phyloP scores from a whole-genome alignment of 225 moss, liverwort and hornwort species.

The Rhytidiadelphus loreus region DNA sequence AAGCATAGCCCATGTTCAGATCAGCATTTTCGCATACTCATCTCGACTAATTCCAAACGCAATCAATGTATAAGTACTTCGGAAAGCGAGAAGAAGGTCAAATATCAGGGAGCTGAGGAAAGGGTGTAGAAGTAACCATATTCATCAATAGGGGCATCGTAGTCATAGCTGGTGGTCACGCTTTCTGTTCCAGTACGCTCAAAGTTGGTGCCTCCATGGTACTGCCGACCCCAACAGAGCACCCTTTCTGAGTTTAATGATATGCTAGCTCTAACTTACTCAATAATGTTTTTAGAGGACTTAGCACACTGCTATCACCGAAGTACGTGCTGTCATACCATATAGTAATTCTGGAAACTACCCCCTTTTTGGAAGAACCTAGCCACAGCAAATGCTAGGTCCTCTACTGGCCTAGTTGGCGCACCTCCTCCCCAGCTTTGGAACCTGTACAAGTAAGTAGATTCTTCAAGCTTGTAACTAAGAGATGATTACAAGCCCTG shows the following conservation, averaged over 20 bases:
- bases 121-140: conserved; percentile 33
- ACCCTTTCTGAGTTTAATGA: not conserved
- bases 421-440: conserved; percentile 59
- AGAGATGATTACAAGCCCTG: not conserved
- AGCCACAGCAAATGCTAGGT: conserved; percentile 75
- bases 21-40: not conserved
- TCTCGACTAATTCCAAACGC: not conserved
- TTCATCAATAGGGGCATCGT: conserved; percentile 86
- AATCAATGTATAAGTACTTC: too few species aligned
- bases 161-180: conserved; percentile 84
- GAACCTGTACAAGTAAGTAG: conserved; percentile 32
- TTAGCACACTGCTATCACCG: not conserved
- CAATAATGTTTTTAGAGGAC: not conserved
- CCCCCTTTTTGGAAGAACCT: conserved; percentile 79
- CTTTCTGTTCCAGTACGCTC: conserved; percentile 69
- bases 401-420: conserved; percentile 65
- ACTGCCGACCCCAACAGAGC: conserved; percentile 32
- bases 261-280: not conserved
- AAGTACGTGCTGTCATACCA: conserved; percentile 39
- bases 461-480: not conserved
- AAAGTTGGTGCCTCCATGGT: conserved; percentile 94
- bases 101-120: not conserved
- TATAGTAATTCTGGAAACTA: conserved; percentile 87
- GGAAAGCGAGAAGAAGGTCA: not conserved
- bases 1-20: not conserved